Evolutionary conservation across 768 basidiomycete genomes (phyloP).

Genomic region (Leccinum variicolor): DNA sequence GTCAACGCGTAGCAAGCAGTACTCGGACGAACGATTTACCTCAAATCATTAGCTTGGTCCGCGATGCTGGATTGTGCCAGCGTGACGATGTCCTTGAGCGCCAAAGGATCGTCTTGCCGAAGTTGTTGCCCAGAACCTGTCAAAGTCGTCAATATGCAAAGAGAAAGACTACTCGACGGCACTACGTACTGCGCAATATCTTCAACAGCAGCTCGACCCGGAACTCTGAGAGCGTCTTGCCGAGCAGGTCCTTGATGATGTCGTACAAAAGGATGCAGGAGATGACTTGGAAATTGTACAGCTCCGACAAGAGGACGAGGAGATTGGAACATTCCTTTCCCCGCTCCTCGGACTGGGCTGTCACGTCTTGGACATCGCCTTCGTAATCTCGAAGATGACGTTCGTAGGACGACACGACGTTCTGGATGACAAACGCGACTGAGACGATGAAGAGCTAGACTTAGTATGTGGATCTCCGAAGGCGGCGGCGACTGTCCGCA

Average conservation of each 20-base stretch:
- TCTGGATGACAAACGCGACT: slow-evolving; percentile 87
- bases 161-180: background rate
- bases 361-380: slow-evolving; percentile 2
- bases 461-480: background rate
- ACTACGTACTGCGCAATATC: slow-evolving; percentile 67
- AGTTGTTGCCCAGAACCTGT: slow-evolving; percentile 91
- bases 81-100: slow-evolving; percentile 86
- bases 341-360: slow-evolving; percentile 33
- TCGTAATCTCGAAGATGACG: slow-evolving; percentile 42
- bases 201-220: slow-evolving; percentile 86
- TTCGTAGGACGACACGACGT: slow-evolving; percentile 65
- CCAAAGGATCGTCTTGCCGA: slow-evolving; percentile 86
- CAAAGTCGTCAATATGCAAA: slow-evolving; percentile 5
- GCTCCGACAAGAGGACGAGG: slow-evolving; percentile 80
- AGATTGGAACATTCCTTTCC: slow-evolving; percentile 93
- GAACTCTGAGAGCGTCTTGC: slow-evolving; percentile 65
- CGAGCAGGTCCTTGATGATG: slow-evolving; percentile 72
- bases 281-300: slow-evolving; percentile 96
- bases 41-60: slow-evolving; percentile 45
- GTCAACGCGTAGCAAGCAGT: background rate
- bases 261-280: slow-evolving; percentile 90
- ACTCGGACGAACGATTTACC: slow-evolving; percentile 33
- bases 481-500: slow-evolving; percentile 33
- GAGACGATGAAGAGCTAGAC: background rate
- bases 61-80: slow-evolving; percentile 74